Conservation (phyloP, 2,329 filamentous ascomycete species). For the Fusarium miscanthi region DNA sequence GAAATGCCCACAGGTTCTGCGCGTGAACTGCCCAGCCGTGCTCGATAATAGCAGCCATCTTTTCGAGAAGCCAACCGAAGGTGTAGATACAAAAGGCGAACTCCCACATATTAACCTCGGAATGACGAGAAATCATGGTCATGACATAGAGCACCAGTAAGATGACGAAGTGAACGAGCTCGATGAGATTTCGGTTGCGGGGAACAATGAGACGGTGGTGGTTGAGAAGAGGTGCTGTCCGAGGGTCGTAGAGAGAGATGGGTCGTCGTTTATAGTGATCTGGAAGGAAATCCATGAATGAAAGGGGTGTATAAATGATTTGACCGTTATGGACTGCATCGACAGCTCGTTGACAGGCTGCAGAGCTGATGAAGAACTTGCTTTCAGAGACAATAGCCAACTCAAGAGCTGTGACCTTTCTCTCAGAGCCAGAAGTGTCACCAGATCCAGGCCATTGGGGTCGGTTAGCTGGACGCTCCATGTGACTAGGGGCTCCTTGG, state of each 20-base stretch:
- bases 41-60: constrained; percentile 72
- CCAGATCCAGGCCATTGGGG: constrained; percentile 54
- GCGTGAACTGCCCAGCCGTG: constrained; percentile 76
- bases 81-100: constrained; percentile 72
- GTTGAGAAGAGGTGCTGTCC: constrained; percentile 73
- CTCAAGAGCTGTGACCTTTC: constrained; percentile 75
- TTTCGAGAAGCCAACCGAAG: constrained; percentile 74
- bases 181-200: constrained; percentile 72
- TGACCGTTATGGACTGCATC: constrained; percentile 76
- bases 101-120: constrained; percentile 63
- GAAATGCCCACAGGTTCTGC: constrained; percentile 79
- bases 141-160: constrained; percentile 71
- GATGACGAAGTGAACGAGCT: constrained; percentile 73
- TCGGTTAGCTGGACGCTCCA: constrained; percentile 60
- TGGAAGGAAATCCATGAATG: constrained; percentile 78
- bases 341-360: constrained; percentile 76
- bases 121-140: constrained; percentile 70
- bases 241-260: constrained; percentile 75
- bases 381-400: constrained; percentile 78
- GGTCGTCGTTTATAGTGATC: constrained; percentile 79
- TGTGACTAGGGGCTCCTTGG: constrained; percentile 71
- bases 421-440: constrained; percentile 54
- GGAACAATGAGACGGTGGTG: constrained; percentile 79
- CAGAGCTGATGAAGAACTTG: constrained; percentile 73
- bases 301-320: constrained; percentile 76